phyloP scores from a whole-genome alignment of 805 yeast genomes.

The Millerozyma acaciae region DNA sequence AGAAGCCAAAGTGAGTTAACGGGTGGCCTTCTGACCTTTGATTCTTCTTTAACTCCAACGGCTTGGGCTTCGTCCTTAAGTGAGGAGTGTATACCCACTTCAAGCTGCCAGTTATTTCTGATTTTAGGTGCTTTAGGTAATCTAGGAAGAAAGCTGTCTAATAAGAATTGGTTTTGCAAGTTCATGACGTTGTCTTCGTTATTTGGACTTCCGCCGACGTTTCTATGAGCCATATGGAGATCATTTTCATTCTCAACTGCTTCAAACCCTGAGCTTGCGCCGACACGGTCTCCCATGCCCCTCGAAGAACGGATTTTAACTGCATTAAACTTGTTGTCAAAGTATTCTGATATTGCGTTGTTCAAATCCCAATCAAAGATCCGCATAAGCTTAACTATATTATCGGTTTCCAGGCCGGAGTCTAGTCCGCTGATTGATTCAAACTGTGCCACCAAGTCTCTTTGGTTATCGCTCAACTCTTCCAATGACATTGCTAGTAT shows the following conservation, averaged over 20 bases:
- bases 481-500: conserved; percentile 2
- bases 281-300: conserved; percentile 4
- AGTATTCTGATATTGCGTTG: conserved; percentile 55
- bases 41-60: conserved; percentile 2
- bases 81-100: conserved; percentile 36
- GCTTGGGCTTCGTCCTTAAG: conserved; percentile 9
- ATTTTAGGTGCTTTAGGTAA: conserved; percentile 40
- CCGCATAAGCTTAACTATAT: conserved; percentile 44
- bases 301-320: conserved; percentile 8
- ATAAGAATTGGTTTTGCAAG: conserved; percentile 10
- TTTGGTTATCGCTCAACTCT: conserved; percentile 5
- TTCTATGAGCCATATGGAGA: conserved; percentile 8
- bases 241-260: conserved; percentile 20
- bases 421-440: conserved; percentile 17
- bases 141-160: conserved; percentile 29
- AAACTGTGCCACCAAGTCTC: conserved; percentile 12
- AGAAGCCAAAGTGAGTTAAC: conserved; percentile 44
- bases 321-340: conserved; percentile 45
- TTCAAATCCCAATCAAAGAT: conserved; percentile 61
- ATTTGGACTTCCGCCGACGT: conserved; percentile 1
- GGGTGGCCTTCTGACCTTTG: conserved; percentile 5
- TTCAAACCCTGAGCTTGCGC: conserved; percentile 10
- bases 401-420: conserved; percentile 40
- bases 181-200: conserved; percentile 5
- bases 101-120: conserved; percentile 39